Percentiles rank a stretch among this genome's conserved stretches.
phyloP scores from a whole-genome alignment of 257 asterid genomes.

The Coffea canephora region DNA sequence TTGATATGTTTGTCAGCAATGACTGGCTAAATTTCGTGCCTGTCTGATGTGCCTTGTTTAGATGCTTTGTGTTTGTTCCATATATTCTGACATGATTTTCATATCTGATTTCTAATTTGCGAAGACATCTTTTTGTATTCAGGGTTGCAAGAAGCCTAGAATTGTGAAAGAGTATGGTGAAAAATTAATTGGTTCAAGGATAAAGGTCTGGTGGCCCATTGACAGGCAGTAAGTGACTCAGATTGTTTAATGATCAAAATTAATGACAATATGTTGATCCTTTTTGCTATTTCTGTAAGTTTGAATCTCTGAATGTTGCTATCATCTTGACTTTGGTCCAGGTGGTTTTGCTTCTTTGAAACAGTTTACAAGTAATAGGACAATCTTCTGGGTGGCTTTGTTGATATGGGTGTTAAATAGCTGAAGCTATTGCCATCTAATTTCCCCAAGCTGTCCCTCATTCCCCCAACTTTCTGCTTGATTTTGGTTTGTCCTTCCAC shows the following conservation, averaged over 20 bases:
- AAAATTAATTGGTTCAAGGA: slow-evolving; percentile 46
- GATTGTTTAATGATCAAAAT: not conserved
- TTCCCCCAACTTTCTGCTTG: not conserved
- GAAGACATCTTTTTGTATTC: slow-evolving; percentile 4
- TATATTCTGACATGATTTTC: not conserved
- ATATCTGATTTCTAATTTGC: slow-evolving; percentile 1
- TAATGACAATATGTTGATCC: not conserved
- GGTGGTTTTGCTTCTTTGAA: not conserved
- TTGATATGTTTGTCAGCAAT: too few species aligned
- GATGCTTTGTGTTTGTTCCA: not conserved
- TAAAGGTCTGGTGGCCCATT: slow-evolving; percentile 55
- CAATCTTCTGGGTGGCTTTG: not conserved
- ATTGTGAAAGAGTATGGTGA: slow-evolving; percentile 34
- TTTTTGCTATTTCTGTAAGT: not conserved
- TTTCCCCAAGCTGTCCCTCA: not conserved
- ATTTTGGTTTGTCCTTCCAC: too few species aligned
- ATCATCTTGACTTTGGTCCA: not conserved
- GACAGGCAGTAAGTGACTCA: slow-evolving; percentile 39
- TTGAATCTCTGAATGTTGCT: not conserved
- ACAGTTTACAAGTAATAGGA: not conserved
- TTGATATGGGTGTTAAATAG: not conserved
- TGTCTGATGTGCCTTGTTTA: not conserved
- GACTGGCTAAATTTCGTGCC: not conserved
- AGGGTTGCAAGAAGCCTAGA: slow-evolving; percentile 29
- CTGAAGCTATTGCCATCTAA: not conserved